Evolutionary conservation across 2,329 filamentous ascomycete species (phyloP).

Genomic region (Claviceps sp.): DNA sequence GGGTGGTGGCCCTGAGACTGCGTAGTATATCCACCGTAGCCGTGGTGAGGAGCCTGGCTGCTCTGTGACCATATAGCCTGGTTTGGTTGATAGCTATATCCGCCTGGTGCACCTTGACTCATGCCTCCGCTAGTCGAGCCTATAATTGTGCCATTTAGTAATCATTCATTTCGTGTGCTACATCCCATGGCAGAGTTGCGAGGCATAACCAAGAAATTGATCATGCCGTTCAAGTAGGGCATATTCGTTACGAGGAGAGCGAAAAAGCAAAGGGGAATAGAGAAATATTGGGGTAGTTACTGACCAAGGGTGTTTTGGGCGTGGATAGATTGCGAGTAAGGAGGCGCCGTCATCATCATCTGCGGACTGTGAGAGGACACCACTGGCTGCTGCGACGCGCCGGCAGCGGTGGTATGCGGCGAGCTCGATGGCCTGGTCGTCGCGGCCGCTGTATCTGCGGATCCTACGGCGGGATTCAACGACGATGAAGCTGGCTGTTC

Average conservation of each 20-base stretch:
- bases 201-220: neutral
- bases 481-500: slow-evolving; percentile 50
- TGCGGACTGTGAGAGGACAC: slow-evolving; percentile 51
- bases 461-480: slow-evolving; percentile 32
- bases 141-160: slow-evolving; percentile 14
- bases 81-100: slow-evolving; percentile 50
- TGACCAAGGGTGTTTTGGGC: slow-evolving; percentile 60
- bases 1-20: slow-evolving; percentile 38
- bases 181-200: neutral
- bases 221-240: no score
- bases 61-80: slow-evolving; percentile 53
- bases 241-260: no score
- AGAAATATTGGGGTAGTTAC: slow-evolving; percentile 40
- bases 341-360: slow-evolving; percentile 50
- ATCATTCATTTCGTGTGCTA: neutral
- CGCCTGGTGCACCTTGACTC: slow-evolving; percentile 39
- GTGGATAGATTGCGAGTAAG: slow-evolving; percentile 59
- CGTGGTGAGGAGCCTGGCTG: slow-evolving; percentile 48
- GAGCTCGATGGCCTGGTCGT: slow-evolving; percentile 43
- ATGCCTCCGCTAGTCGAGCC: slow-evolving; percentile 38
- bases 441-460: slow-evolving; percentile 29
- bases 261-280: slow-evolving; percentile 17
- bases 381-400: slow-evolving; percentile 42
- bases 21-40: slow-evolving; percentile 38
- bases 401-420: slow-evolving; percentile 41